Evolutionary conservation across 345 rosid genomes (phyloP), one percentile per base, ranked within the genome.

Genomic region (Moricandia moricandioides): DNA sequence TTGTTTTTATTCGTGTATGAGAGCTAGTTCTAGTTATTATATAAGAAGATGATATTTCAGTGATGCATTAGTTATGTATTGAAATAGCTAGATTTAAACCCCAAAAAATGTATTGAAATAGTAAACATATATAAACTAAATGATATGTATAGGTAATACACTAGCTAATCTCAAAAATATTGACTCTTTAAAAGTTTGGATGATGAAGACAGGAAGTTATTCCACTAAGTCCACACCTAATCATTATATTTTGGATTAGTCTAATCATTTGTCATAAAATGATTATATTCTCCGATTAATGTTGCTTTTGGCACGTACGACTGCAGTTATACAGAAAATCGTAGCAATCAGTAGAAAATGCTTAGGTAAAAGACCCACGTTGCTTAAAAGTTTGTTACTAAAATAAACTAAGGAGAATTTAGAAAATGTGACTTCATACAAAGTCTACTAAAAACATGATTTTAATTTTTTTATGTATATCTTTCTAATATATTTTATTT

Each of bases 221-320:
- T 45, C 47, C 59, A 60, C 59, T 60, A 49, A 71, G 26, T 71
- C 43, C 51, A 61, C 27, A 18, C 8, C 63, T 71, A 49, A 61
- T 71, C 60, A 71, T 60, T 43, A 45, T n/a, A 8, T 47, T 71
- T 61, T 13, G 43, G 43, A 71, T 47, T 71, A 31, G 16, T 71
- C 26, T 18, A 47, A 26, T 49, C 35, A 61, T 71, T 26, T 52
- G 16, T 37, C 56, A 70, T 69, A 21, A 21, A 21, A 21, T 21
- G 34, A 54, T 13, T 55, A 43, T 43, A 37, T 56, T 29, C 37
- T 37, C 55, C 57, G 11, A 69, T 14, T 57, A 58, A 6, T 29
- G 18, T 40, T 43, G 57, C 58, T 68, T 34, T 43, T 55, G 35
- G 52, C n/a, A 21, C 52, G 56, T 37, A 9, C 10, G 55, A 56